Evolutionary conservation across 768 basidiomycete genomes (phyloP).

Genomic region (Ramaria rubella): DNA sequence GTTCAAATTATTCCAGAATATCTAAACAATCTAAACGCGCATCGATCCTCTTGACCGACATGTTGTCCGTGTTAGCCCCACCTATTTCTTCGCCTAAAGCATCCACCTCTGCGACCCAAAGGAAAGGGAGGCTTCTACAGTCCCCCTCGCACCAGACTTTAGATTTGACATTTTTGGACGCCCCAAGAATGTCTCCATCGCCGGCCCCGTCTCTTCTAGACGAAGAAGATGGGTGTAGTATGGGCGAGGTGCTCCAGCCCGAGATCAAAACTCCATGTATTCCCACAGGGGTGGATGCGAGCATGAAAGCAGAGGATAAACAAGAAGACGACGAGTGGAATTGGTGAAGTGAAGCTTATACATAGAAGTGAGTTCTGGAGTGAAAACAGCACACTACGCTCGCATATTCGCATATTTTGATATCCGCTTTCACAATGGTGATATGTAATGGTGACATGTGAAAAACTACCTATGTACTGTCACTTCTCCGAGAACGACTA

Average conservation of each 20-base stretch:
- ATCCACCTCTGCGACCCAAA: not conserved
- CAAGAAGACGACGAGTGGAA: constrained; percentile 18
- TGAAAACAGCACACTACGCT: too few species aligned
- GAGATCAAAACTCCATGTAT: not conserved
- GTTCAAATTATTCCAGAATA: constrained; percentile 11
- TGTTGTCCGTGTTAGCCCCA: constrained; percentile 6
- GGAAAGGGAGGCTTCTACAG: not conserved
- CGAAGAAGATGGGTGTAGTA: not conserved
- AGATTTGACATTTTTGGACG: not conserved
- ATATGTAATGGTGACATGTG: too few species aligned
- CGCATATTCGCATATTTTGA: too few species aligned
- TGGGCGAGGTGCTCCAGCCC: constrained; percentile 5
- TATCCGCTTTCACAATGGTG: too few species aligned
- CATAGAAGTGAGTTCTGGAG: too few species aligned
- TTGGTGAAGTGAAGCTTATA: constrained; percentile 12
- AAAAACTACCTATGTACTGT: too few species aligned
- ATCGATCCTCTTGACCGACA: constrained; percentile 16
- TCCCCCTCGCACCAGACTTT: not conserved
- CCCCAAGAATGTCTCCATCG: not conserved
- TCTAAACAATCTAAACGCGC: constrained; percentile 18
- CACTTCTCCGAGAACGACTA: too few species aligned
- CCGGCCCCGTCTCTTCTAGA: not conserved
- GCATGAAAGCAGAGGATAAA: not conserved
- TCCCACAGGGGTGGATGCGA: not conserved
- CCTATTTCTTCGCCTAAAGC: not conserved